These are phyloP conservation scores for Penicillium rolfsii DNA, from an alignment of 2,329 filamentous ascomycete genomes.

Conservation along the genomic window DNA sequence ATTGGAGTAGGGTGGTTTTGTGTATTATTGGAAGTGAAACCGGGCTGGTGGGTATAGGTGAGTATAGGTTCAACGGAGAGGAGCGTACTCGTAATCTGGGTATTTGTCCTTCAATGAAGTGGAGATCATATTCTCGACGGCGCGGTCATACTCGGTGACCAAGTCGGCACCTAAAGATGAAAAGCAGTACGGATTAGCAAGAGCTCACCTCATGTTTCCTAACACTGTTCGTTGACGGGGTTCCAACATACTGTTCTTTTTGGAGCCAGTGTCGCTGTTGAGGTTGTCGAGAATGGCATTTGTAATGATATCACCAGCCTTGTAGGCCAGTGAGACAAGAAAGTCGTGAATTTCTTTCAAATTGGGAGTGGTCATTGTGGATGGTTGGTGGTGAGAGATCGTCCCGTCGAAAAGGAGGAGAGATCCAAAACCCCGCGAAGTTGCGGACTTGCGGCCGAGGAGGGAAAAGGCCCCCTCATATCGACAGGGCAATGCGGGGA, in stretches of 20 bases:
- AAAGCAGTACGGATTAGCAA: not conserved
- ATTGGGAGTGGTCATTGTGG: constrained; percentile 26
- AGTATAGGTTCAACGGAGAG: not conserved
- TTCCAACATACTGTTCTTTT: constrained; percentile 49
- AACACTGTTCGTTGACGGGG: not conserved
- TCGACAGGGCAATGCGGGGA: not conserved
- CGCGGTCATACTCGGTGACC: constrained; percentile 66
- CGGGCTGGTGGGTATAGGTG: too few relatives aligned
- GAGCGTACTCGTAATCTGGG: constrained; percentile 55
- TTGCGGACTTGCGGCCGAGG: not conserved
- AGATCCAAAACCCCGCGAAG: constrained; percentile 1
- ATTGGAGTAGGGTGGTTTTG: not conserved
- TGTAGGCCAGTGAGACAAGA: constrained; percentile 44
- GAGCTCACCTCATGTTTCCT: too few relatives aligned
- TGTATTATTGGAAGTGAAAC: not conserved
- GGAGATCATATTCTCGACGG: constrained; percentile 62
- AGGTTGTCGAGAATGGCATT: constrained; percentile 45
- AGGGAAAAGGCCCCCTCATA: not conserved
- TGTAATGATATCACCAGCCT: constrained; percentile 50
- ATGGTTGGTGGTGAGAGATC: not conserved
- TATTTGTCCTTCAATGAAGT: constrained; percentile 55
- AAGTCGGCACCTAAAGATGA: constrained; percentile 58
- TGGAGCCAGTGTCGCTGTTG: constrained; percentile 44
- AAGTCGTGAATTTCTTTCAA: constrained; percentile 49
- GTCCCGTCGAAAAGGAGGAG: not conserved